A percentile compares a stretch with the other conserved stretches of the same genome.
Conservation (phyloP, 202 grass and related monocot genomes). For the Elaeis oleifera region DNA sequence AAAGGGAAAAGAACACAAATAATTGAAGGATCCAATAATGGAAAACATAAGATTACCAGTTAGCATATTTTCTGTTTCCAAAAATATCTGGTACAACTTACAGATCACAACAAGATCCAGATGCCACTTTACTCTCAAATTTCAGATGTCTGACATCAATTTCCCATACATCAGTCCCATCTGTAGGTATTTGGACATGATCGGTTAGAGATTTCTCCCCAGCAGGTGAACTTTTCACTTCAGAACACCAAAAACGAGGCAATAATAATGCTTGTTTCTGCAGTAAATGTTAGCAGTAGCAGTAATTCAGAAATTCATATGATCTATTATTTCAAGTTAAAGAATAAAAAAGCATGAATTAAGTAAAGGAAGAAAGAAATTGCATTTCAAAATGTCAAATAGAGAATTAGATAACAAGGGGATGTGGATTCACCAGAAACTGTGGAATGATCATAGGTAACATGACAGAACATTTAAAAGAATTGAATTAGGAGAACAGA, state of each 20-base stretch:
- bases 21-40: too few species aligned
- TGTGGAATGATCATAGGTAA: too few species aligned
- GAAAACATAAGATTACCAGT: too few species aligned
- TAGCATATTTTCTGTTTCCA: too few species aligned
- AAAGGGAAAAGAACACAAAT: conserved; percentile 13
- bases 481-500: too few species aligned
- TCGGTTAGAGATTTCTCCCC: conserved; percentile 26
- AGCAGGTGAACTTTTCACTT: conserved; percentile 25
- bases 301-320: background rate
- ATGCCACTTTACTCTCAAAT: conserved; percentile 59
- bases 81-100: conserved; percentile 34
- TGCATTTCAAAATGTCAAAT: too few species aligned
- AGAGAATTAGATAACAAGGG: too few species aligned
- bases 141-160: conserved; percentile 55
- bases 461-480: too few species aligned
- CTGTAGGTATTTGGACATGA: conserved; percentile 60
- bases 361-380: too few species aligned
- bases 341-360: too few species aligned
- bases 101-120: conserved; percentile 67
- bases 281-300: background rate
- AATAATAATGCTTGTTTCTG: conserved; percentile 33
- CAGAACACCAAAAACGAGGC: conserved; percentile 26
- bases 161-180: conserved; percentile 66
- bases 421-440: too few species aligned
- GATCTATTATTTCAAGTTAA: too few species aligned